Percentiles rank a stretch among this genome's conserved stretches.
Conservation (phyloP, 1,284 basidiomycete species). For the Wolfiporia cocos region DNA sequence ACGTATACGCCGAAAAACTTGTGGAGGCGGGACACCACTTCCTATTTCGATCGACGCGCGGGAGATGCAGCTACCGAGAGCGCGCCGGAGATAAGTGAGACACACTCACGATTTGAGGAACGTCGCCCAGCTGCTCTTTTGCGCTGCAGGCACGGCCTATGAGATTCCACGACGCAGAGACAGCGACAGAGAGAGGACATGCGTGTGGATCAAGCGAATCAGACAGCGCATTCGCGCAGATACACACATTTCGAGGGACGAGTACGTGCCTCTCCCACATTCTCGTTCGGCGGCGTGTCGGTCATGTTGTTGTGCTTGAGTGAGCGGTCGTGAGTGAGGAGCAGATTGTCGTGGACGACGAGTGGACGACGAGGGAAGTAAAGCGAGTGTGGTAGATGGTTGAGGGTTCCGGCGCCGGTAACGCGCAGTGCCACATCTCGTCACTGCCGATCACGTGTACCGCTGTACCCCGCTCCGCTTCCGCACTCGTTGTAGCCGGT, state of each 20-base stretch:
- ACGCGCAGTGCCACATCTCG: neutral
- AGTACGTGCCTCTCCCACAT: constrained; percentile 11
- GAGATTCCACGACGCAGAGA: neutral
- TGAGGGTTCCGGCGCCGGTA: neutral
- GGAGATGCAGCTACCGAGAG: too few relatives aligned
- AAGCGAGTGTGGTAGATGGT: too few relatives aligned
- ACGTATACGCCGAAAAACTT: too few relatives aligned
- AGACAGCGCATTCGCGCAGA: neutral
- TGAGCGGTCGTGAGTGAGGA: neutral
- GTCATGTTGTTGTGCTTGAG: constrained; percentile 5
- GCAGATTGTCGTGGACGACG: neutral
- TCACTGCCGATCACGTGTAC: neutral
- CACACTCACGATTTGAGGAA: constrained; percentile 74
- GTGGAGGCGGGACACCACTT: too few relatives aligned
- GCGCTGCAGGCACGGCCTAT: constrained; percentile 67
- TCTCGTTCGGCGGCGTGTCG: constrained; percentile 8
- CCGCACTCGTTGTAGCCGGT: too few relatives aligned
- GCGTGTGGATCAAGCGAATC: constrained; percentile 1
- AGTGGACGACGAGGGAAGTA: neutral
- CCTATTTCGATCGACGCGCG: too few relatives aligned
- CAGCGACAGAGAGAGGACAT: neutral
- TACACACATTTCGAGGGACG: constrained; percentile 3
- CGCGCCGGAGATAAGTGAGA: too few relatives aligned
- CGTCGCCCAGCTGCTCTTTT: constrained; percentile 71
- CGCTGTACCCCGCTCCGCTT: neutral